Conservation (phyloP, 1,284 basidiomycete species). For the Cutaneotrichosporon arboriforme region DNA sequence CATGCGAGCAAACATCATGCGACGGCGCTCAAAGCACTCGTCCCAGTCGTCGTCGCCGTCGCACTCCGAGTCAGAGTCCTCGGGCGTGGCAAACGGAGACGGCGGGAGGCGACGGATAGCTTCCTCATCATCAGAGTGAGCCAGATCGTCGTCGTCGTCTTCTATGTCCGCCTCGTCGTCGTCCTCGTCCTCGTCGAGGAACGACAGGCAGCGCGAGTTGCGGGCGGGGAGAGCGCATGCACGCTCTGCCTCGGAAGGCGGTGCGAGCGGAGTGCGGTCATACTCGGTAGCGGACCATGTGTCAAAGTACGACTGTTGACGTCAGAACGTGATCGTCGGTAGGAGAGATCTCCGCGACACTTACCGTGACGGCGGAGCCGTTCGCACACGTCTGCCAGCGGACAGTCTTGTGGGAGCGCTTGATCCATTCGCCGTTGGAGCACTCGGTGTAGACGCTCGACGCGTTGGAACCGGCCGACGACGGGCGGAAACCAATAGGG, state of each 20-base stretch:
- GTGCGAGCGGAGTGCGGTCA: constrained; percentile 49
- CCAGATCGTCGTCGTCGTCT: constrained; percentile 14
- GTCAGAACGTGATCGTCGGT: constrained; percentile 1
- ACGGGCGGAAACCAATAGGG: constrained; percentile 1
- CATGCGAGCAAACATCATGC: constrained; percentile 45
- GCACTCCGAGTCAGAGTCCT: constrained; percentile 15
- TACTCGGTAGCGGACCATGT: constrained; percentile 48
- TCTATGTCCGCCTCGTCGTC: constrained; percentile 14
- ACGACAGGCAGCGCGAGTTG: constrained; percentile 33
- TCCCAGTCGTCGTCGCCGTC: constrained; percentile 29
- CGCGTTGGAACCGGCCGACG: constrained; percentile 8
- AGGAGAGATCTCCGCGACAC: constrained; percentile 8
- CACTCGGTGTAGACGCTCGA: constrained; percentile 12
- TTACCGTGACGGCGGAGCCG: constrained; percentile 37
- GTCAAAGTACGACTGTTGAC: constrained; percentile 35
- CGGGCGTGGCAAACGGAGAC: constrained; percentile 19
- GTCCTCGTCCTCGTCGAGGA: constrained; percentile 15
- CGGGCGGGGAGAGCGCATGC: constrained; percentile 46
- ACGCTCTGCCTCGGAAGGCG: constrained; percentile 45
- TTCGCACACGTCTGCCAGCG: constrained; percentile 32
- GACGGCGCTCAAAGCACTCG: constrained; percentile 38
- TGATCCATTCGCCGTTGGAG: constrained; percentile 16
- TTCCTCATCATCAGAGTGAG: constrained; percentile 4
- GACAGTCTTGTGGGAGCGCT: constrained; percentile 32
- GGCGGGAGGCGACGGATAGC: constrained; percentile 3